A percentile compares a stretch with the other conserved stretches of the same genome.
Evolutionary conservation across 495 filamentous ascomycete genomes (phyloP).

Genomic region (Aspergillus haitiensis): DNA sequence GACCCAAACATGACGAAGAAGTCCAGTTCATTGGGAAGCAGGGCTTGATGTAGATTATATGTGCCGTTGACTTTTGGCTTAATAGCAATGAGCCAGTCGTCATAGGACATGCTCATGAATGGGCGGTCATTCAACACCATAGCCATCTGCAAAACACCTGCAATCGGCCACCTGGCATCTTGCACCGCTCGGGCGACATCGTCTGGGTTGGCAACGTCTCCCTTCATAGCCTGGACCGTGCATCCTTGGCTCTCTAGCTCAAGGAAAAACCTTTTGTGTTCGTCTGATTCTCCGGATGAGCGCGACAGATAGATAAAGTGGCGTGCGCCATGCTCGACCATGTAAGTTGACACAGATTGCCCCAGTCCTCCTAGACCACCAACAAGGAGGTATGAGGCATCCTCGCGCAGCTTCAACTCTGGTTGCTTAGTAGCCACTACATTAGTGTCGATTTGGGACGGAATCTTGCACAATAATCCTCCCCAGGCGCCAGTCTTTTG

Average conservation of each 20-base stretch:
- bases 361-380: conserved; percentile 58
- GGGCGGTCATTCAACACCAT: conserved; percentile 33
- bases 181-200: neutral
- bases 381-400: conserved; percentile 40
- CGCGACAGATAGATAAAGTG: conserved; percentile 49
- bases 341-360: conserved; percentile 53
- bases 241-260: neutral
- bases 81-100: conserved; percentile 31
- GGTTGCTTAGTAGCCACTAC: neutral
- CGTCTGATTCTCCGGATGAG: neutral
- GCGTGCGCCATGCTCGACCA: conserved; percentile 55
- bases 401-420: conserved; percentile 7
- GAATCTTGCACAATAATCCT: neutral
- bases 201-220: neutral
- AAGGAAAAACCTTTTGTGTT: neutral
- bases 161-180: conserved; percentile 13
- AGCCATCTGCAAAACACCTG: conserved; percentile 30
- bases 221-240: neutral
- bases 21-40: conserved; percentile 26
- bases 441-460: neutral
- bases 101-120: conserved; percentile 31
- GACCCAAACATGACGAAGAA: conserved; percentile 47
- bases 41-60: conserved; percentile 32
- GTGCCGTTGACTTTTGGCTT: conserved; percentile 43
- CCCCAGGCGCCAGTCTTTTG: neutral